Conservation (phyloP, 805 yeast genomes). For the Torulaspora quercuum region DNA sequence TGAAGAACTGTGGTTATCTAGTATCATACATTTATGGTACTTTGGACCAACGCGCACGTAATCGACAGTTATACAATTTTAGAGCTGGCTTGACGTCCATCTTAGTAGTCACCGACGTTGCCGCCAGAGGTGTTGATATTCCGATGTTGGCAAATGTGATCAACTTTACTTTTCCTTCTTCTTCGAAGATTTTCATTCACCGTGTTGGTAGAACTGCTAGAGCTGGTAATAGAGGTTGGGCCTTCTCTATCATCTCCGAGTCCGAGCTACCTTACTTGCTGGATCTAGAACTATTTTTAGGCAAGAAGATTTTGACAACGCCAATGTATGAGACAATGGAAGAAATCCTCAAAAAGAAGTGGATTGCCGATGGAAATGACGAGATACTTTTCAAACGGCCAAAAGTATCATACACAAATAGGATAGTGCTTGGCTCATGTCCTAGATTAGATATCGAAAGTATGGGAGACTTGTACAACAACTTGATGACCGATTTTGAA, state of each 20-base stretch:
- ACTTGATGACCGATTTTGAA: slow-evolving; percentile 65
- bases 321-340: slow-evolving; percentile 63
- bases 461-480: slow-evolving; percentile 66
- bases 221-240: slow-evolving; percentile 98
- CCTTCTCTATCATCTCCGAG: slow-evolving; percentile 82
- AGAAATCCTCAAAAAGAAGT: slow-evolving; percentile 47
- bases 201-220: slow-evolving; percentile 99
- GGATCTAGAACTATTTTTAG: slow-evolving; percentile 86
- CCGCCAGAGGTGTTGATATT: slow-evolving; percentile 98
- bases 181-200: slow-evolving; percentile 91
- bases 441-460: slow-evolving; percentile 73
- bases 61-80: slow-evolving; percentile 79
- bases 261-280: slow-evolving; percentile 84
- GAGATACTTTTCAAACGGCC: slow-evolving; percentile 46
- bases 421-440: slow-evolving; percentile 77
- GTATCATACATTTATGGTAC: slow-evolving; percentile 91
- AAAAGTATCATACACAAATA: slow-evolving; percentile 63
- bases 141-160: slow-evolving; percentile 94
- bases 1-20: slow-evolving; percentile 78
- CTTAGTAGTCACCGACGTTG: slow-evolving; percentile 96
- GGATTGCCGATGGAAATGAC: slow-evolving; percentile 40
- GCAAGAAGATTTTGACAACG: slow-evolving; percentile 71
- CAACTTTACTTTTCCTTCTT: slow-evolving; percentile 84
- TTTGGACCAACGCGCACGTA: slow-evolving; percentile 91
- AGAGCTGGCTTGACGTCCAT: slow-evolving; percentile 77